Conservation (phyloP, 1,284 basidiomycete species). For the Gomphus bonarii region DNA sequence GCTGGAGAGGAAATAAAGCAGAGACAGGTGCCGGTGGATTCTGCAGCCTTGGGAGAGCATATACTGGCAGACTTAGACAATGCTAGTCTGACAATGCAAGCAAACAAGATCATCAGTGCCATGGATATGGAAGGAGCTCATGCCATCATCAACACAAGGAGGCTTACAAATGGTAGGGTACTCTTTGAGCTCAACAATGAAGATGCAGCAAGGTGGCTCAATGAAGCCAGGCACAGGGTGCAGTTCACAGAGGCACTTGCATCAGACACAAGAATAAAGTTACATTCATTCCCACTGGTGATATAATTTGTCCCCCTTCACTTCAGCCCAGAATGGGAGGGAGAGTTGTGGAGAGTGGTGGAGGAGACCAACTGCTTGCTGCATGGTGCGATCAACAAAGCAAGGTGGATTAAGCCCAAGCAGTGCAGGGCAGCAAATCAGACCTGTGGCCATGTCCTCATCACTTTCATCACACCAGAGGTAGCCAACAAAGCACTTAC, state of each 20-base stretch:
- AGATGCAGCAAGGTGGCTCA: slow-evolving; percentile 9
- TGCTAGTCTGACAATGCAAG: too few relatives aligned
- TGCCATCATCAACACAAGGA: slow-evolving; percentile 1
- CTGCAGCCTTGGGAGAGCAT: too few relatives aligned
- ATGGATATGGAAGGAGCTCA: too few relatives aligned
- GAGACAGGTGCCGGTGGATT: too few relatives aligned
- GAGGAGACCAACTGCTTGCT: neutral
- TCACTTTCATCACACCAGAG: neutral
- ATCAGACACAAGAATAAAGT: too few relatives aligned
- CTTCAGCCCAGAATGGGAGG: too few relatives aligned
- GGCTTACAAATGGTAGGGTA: neutral
- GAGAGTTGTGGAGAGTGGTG: neutral
- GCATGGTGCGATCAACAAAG: neutral
- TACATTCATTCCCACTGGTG: too few relatives aligned
- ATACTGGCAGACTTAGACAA: too few relatives aligned
- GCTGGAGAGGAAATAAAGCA: too few relatives aligned
- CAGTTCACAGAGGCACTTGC: too few relatives aligned
- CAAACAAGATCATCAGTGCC: too few relatives aligned
- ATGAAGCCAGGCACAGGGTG: neutral
- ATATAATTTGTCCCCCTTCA: too few relatives aligned
- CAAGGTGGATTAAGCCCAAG: neutral
- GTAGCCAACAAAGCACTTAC: slow-evolving; percentile 17
- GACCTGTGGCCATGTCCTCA: neutral
- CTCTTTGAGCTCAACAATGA: slow-evolving; percentile 7
- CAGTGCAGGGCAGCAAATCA: neutral